phyloP scores from a whole-genome alignment of 805 yeast genomes.

The Lachancea dasiensis region DNA sequence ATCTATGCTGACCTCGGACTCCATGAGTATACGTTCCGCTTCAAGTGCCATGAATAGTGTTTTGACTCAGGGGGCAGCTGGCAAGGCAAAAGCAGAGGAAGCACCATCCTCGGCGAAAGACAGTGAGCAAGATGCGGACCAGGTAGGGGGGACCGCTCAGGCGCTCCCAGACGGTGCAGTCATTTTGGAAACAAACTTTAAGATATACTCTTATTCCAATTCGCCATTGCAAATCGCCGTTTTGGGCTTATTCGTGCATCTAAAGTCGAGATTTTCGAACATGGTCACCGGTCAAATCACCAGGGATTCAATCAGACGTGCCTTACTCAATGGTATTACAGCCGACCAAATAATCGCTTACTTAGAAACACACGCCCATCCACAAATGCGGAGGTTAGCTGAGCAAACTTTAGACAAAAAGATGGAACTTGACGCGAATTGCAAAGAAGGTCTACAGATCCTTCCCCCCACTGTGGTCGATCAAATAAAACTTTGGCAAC shows the following conservation, averaged over 20 bases:
- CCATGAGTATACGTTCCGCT: constrained; percentile 64
- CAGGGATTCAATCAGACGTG: constrained; percentile 82
- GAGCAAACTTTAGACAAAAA: constrained; percentile 64
- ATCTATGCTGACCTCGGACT: constrained; percentile 82
- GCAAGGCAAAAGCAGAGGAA: constrained; percentile 14
- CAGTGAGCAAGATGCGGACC: constrained; percentile 26
- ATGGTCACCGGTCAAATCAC: constrained; percentile 93
- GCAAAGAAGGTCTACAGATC: constrained; percentile 51
- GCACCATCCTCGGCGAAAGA: constrained; percentile 9
- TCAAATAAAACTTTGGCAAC: constrained; percentile 93
- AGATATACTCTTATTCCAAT: constrained; percentile 85
- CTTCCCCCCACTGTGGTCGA: constrained; percentile 96
- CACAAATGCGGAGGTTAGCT: constrained; percentile 75
- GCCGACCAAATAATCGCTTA: constrained; percentile 92
- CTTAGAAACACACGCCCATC: constrained; percentile 87
- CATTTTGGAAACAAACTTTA: constrained; percentile 89
- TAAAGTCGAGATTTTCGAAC: constrained; percentile 79
- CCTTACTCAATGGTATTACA: constrained; percentile 81
- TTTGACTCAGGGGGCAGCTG: constrained; percentile 30
- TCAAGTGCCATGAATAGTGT: constrained; percentile 71
- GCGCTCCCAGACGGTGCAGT: constrained; percentile 53
- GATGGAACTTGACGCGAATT: constrained; percentile 47
- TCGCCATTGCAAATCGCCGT: constrained; percentile 95
- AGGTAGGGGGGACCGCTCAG: constrained; percentile 22
- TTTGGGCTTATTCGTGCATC: constrained; percentile 77